Evolutionary conservation across 345 rosid genomes (phyloP).

Genomic region (Eutrema japonicum): DNA sequence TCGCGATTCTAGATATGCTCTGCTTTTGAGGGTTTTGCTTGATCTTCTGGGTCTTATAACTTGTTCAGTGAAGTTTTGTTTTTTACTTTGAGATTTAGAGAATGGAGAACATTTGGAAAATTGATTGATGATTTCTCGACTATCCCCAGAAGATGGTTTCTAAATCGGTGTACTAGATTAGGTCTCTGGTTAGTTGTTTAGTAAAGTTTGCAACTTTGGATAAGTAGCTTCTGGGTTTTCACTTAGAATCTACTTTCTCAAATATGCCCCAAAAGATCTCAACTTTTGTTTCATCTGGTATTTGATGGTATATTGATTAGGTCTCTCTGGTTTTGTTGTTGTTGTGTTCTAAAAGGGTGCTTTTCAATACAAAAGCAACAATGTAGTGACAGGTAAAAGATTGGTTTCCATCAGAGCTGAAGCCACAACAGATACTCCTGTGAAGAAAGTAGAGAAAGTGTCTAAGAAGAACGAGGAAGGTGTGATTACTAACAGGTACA

Average conservation of each 20-base stretch:
- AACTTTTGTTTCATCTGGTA: slow-evolving; percentile 1
- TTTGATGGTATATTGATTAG: slow-evolving; percentile 13
- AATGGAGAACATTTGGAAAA: not conserved
- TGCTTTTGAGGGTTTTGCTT: slow-evolving; percentile 6
- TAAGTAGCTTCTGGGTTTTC: not conserved
- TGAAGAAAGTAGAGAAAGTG: slow-evolving; percentile 57
- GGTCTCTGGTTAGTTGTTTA: slow-evolving; percentile 4
- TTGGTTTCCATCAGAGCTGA: slow-evolving; percentile 71
- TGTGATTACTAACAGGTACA: slow-evolving; percentile 75
- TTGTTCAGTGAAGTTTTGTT: not conserved
- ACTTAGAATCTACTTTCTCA: slow-evolving; percentile 2
- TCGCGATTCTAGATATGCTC: not conserved
- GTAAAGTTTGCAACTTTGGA: slow-evolving; percentile 25
- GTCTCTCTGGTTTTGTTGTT: slow-evolving; percentile 25
- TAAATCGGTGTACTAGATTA: slow-evolving; percentile 12
- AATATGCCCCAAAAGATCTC: not conserved
- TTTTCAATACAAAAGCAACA: slow-evolving; percentile 46
- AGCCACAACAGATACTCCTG: slow-evolving; percentile 81
- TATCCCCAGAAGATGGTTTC: not conserved
- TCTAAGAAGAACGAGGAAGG: slow-evolving; percentile 93
- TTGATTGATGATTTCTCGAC: not conserved
- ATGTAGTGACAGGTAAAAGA: slow-evolving; percentile 57
- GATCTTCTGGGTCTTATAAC: not conserved
- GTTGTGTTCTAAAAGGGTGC: slow-evolving; percentile 40
- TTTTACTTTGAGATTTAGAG: not conserved